A percentile compares a stretch with the other conserved stretches of the same genome.
phyloP scores from a whole-genome alignment of 2,329 filamentous ascomycete genomes.

The Biscogniauxia sp. region DNA sequence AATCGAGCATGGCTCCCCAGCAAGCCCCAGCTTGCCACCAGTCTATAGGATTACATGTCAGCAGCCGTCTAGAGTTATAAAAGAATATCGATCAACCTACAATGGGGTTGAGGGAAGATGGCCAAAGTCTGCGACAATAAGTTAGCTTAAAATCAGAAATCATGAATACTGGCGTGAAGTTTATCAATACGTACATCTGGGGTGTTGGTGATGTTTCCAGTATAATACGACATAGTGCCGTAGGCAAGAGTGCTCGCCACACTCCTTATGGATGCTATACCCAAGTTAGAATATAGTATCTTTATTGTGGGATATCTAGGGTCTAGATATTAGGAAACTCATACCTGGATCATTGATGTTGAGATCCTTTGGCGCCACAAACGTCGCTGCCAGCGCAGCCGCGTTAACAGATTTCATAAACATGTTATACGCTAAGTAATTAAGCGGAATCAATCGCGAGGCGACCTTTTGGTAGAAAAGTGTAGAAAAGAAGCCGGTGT shows the following conservation, averaged over 20 bases:
- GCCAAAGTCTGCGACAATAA: slow-evolving; percentile 47
- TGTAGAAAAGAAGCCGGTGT: slow-evolving; percentile 9
- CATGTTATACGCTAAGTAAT: slow-evolving; percentile 13
- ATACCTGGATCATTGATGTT: slow-evolving; percentile 34
- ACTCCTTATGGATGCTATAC: slow-evolving; percentile 57
- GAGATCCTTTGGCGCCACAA: slow-evolving; percentile 38
- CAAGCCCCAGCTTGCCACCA: slow-evolving; percentile 66
- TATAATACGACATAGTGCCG: slow-evolving; percentile 63
- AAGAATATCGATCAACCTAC: slow-evolving; percentile 39
- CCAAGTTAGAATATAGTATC: slow-evolving; percentile 2
- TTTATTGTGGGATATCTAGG: background rate
- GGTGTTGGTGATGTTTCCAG: slow-evolving; percentile 56
- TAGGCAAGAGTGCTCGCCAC: slow-evolving; percentile 60
- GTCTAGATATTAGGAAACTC: background rate
- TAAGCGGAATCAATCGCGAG: slow-evolving; percentile 13
- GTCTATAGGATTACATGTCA: slow-evolving; percentile 33
- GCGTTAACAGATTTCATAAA: slow-evolving; percentile 30
- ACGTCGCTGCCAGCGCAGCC: slow-evolving; percentile 26
- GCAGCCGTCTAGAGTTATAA: background rate
- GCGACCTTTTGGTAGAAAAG: slow-evolving; percentile 12
- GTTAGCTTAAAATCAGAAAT: slow-evolving; percentile 6
- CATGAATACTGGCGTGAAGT: background rate
- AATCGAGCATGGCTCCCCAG: slow-evolving; percentile 68
- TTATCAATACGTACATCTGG: slow-evolving; percentile 39
- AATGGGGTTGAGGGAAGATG: slow-evolving; percentile 65